Evolutionary conservation across 768 basidiomycete genomes (phyloP).

Genomic region (Russula ochroleuca): DNA sequence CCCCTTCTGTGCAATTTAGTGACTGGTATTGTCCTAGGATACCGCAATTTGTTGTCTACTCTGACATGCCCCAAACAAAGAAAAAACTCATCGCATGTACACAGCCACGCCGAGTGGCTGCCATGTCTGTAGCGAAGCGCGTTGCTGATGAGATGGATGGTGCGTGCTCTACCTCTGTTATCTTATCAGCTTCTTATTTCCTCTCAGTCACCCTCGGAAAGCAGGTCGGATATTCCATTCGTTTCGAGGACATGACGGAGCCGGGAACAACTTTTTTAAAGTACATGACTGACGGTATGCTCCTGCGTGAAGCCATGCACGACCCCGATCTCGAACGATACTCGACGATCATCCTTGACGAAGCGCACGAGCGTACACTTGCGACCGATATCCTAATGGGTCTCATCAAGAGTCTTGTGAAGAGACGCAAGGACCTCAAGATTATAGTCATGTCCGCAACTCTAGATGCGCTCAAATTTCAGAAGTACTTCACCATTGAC

Average conservation of each 20-base stretch:
- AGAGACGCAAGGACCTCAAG: slow-evolving; percentile 82
- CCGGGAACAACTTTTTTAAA: slow-evolving; percentile 90
- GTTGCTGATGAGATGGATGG: slow-evolving; percentile 99
- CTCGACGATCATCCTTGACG: slow-evolving; percentile 97
- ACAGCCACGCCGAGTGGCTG: slow-evolving; percentile 92
- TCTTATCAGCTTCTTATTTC: slow-evolving; percentile 16
- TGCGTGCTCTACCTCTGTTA: slow-evolving; percentile 39
- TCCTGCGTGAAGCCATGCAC: slow-evolving; percentile 97
- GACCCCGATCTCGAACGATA: slow-evolving; percentile 86
- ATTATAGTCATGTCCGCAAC: slow-evolving; percentile 99
- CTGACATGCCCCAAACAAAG: slow-evolving; percentile 85
- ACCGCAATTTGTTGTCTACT: slow-evolving; percentile 93
- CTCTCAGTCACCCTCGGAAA: slow-evolving; percentile 79
- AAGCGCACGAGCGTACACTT: slow-evolving; percentile 96
- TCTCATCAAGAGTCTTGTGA: slow-evolving; percentile 79
- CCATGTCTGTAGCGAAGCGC: slow-evolving; percentile 97
- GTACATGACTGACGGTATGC: slow-evolving; percentile 99
- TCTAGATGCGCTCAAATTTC: slow-evolving; percentile 94
- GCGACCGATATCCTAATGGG: slow-evolving; percentile 99
- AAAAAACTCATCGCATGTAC: slow-evolving; percentile 95
- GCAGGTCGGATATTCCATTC: slow-evolving; percentile 96
- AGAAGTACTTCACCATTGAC: slow-evolving; percentile 75
- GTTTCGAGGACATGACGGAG: slow-evolving; percentile 96
- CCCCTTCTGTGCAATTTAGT: background rate
- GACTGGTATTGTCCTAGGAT: slow-evolving; percentile 52